Conservation (phyloP, 1,139 yeast species). For the Pichia sp. region DNA sequence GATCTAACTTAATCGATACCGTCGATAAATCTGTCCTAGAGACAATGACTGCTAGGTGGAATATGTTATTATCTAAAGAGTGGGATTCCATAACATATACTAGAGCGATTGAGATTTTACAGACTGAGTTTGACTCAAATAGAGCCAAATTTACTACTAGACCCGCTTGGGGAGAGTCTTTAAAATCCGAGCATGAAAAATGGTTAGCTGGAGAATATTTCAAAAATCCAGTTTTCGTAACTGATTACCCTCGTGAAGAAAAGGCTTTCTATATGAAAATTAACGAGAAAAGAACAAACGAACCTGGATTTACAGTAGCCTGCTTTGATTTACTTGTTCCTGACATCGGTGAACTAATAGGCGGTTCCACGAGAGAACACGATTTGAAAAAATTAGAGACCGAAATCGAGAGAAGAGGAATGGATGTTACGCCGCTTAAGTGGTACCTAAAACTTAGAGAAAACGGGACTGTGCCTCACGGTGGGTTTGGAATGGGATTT, state of each 20-base stretch:
- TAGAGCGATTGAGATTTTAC: slow-evolving; percentile 61
- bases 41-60: slow-evolving; percentile 40
- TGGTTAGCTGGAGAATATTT: slow-evolving; percentile 74
- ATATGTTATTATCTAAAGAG: slow-evolving; percentile 30
- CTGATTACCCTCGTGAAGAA: slow-evolving; percentile 73
- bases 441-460: slow-evolving; percentile 79
- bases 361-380: slow-evolving; percentile 91
- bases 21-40: slow-evolving; percentile 33
- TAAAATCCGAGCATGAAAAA: slow-evolving; percentile 86
- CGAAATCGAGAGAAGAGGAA: slow-evolving; percentile 48
- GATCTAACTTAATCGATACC: slow-evolving; percentile 44
- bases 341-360: slow-evolving; percentile 91
- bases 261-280: slow-evolving; percentile 92
- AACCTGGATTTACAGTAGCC: slow-evolving; percentile 55
- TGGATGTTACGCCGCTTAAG: slow-evolving; percentile 57
- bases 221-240: slow-evolving; percentile 78
- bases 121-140: slow-evolving; percentile 30
- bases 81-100: slow-evolving; percentile 78
- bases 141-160: slow-evolving; percentile 31
- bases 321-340: slow-evolving; percentile 89
- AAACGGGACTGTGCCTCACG: slow-evolving; percentile 87
- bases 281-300: slow-evolving; percentile 34
- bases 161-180: slow-evolving; percentile 65
- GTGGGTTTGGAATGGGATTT: slow-evolving; percentile 96
- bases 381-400: slow-evolving; percentile 42